Conservation (phyloP, 2,329 filamentous ascomycete species). For the Botrytis hyacinthi region DNA sequence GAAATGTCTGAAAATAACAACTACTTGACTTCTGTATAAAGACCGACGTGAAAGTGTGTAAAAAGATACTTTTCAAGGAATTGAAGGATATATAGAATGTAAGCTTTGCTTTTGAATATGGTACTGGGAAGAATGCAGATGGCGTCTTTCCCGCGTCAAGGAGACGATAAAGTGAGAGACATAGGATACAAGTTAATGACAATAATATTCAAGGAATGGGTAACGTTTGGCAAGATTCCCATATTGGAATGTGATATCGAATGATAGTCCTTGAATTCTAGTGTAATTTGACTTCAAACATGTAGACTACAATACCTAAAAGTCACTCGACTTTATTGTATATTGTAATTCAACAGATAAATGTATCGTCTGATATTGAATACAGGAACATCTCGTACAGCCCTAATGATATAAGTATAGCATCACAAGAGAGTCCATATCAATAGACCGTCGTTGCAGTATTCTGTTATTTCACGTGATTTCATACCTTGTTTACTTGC, state of each 20-base stretch:
- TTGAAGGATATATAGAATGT: conserved; percentile 17
- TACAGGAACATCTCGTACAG: not conserved
- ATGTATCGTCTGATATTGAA: not conserved
- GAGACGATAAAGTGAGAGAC: not conserved
- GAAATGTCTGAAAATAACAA: conserved; percentile 15
- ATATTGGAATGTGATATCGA: conserved; percentile 16
- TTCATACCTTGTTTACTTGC: not conserved
- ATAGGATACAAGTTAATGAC: not conserved
- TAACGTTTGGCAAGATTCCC: not conserved
- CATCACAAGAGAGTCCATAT: not conserved
- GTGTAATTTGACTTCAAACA: not conserved
- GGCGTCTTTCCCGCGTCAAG: conserved; percentile 7
- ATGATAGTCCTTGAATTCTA: not conserved
- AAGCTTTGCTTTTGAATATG: not conserved
- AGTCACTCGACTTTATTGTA: conserved; percentile 1
- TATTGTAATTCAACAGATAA: not conserved
- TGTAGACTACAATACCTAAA: not conserved
- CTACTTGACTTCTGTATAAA: conserved; percentile 13
- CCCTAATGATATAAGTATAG: not conserved
- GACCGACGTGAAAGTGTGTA: conserved; percentile 13
- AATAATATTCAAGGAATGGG: conserved; percentile 14
- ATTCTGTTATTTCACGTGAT: not conserved
- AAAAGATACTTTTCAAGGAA: not conserved
- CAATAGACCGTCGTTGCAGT: not conserved
- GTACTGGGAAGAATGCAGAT: conserved; percentile 18